These are phyloP conservation scores for Pseudocercospora crystallina DNA, from an alignment of 2,329 filamentous ascomycete genomes.

Conservation along the genomic window DNA sequence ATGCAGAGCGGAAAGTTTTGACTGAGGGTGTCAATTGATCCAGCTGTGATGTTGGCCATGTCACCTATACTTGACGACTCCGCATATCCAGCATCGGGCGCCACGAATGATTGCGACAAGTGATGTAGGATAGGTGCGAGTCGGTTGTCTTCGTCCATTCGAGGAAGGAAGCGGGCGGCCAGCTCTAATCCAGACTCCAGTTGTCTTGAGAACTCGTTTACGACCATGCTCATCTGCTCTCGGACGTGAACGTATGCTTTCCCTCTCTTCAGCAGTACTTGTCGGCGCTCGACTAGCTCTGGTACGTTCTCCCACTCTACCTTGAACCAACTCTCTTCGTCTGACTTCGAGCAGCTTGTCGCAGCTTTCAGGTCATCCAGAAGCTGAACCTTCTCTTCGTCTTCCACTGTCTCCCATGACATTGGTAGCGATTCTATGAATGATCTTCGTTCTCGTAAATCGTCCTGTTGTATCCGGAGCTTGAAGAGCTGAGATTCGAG, in stretches of 20 bases:
- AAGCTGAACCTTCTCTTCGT: constrained; percentile 74
- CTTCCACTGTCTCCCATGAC: constrained; percentile 78
- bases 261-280: constrained; percentile 73
- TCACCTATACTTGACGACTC: constrained; percentile 58
- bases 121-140: constrained; percentile 73
- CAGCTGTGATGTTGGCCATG: constrained; percentile 74
- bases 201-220: constrained; percentile 77
- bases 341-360: constrained; percentile 54
- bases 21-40: constrained; percentile 74
- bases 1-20: constrained; percentile 90
- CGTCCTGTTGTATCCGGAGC: constrained; percentile 76
- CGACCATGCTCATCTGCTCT: constrained; percentile 85
- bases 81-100: constrained; percentile 80
- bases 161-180: constrained; percentile 84
- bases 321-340: constrained; percentile 92
- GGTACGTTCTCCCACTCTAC: constrained; percentile 94
- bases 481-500: constrained; percentile 89
- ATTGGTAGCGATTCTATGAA: constrained; percentile 79
- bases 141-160: constrained; percentile 93
- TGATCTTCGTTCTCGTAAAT: constrained; percentile 66
- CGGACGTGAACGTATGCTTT: constrained; percentile 87
- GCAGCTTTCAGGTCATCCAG: constrained; percentile 61
- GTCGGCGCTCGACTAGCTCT: constrained; percentile 78
- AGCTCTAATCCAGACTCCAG: constrained; percentile 84
- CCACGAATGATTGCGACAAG: constrained; percentile 93